Conservation (phyloP, 73 alveolate species). For the Paramecium bursaria region DNA sequence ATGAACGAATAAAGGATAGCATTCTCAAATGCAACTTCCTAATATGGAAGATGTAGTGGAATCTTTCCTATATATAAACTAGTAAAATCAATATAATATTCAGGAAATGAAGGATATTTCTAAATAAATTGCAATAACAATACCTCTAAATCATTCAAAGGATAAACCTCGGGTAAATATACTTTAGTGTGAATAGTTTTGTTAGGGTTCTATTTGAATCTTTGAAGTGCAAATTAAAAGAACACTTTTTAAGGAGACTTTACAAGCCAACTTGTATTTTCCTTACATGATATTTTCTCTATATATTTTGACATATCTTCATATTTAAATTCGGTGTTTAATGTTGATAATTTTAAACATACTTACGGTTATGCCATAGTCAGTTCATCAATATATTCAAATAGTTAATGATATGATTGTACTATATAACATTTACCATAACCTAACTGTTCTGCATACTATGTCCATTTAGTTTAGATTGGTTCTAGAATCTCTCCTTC, state of each 20-base stretch:
- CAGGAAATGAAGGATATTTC: constrained; percentile 53
- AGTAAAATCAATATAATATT: constrained; percentile 30
- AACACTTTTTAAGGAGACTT: constrained; percentile 11
- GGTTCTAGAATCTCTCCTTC: background rate
- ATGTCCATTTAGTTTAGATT: constrained; percentile 7
- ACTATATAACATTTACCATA: constrained; percentile 22
- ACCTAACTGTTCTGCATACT: constrained; percentile 2
- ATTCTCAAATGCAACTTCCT: constrained; percentile 19
- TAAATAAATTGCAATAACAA: background rate
- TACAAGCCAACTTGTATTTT: constrained; percentile 5
- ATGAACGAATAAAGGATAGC: background rate
- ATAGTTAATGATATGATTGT: background rate
- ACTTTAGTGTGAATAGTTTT: constrained; percentile 35
- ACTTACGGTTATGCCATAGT: constrained; percentile 1
- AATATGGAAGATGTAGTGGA: background rate
- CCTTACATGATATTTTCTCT: background rate
- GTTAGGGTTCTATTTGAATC: constrained; percentile 4
- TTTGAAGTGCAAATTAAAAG: background rate
- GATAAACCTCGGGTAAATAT: constrained; percentile 48
- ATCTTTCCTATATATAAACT: background rate
- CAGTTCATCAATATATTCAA: constrained; percentile 34
- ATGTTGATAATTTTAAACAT: background rate
- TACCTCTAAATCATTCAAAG: constrained; percentile 8
- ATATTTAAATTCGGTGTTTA: background rate
- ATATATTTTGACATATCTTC: constrained; percentile 6